Evolutionary conservation across 176 grass and related monocot genomes (phyloP), one percentile per base, ranked within the genome.

Genomic region (Secale cereale): DNA sequence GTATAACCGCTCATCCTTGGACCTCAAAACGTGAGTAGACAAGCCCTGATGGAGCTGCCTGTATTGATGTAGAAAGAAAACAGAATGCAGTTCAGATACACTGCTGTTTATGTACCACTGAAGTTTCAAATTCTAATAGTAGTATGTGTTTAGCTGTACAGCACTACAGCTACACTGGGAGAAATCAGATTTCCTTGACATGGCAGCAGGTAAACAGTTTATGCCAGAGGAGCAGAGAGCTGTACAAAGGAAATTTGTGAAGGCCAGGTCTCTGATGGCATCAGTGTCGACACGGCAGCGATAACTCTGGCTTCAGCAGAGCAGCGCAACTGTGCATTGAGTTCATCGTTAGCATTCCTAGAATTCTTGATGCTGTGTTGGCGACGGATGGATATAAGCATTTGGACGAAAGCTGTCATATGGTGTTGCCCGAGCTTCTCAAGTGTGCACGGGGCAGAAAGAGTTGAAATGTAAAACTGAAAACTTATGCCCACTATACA

Each of bases 321-420:
- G 25, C 85, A 86, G 41, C 85, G 31, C 41, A 56, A 12, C 33
- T 31, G 4, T 86, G 78, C 41, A 50, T 81, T 30, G 23, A 86
- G 1, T 54, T 81, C 69, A 81, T 86, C 7, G 5, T 86, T 26
- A 26, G 27, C 36, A 81, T 68, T 22, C 16, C 15, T 30, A 23
- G 10, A 74, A 40, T 74, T n/a, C 27, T 65, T 17, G 65, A 68
- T 62, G 27, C 56, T 33, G 67, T 98, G 81, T 16, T 82, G 45
- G 19, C 13, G 35, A 63, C 57, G 0, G n/a, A 63, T 0, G 77
- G 77, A 7, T 79, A 17, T 13, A 63, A 64, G 59, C 23, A 79
- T 22, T n/a, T 64, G 12, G 33, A 1, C 4, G 23, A 6, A 63
- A 79, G 35, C 23, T 62, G 59, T 8, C 35, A 35, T 26, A 43